Conservation (phyloP, 1,284 basidiomycete genomes). For the Pisolithus thermaeus region DNA sequence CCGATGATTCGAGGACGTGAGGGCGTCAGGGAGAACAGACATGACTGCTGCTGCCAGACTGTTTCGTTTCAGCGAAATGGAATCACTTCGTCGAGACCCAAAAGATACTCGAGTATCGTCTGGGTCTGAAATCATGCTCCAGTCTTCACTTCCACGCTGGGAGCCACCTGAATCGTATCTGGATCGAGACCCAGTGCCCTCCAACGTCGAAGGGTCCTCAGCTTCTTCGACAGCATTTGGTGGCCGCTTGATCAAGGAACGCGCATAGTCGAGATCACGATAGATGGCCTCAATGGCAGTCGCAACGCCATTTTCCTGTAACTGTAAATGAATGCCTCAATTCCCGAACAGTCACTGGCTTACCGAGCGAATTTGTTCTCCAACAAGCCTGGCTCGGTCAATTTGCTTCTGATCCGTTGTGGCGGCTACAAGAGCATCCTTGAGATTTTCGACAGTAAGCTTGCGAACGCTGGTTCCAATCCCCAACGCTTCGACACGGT, state of each 20-base stretch:
- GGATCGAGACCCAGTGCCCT: slow-evolving; percentile 41
- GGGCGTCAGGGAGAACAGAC: slow-evolving; percentile 53
- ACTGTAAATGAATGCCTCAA: slow-evolving; percentile 9
- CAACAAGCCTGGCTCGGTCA: slow-evolving; percentile 74
- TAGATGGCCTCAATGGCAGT: slow-evolving; percentile 90
- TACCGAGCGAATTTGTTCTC: slow-evolving; percentile 80
- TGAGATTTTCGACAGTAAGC: slow-evolving; percentile 72
- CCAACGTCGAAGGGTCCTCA: slow-evolving; percentile 39
- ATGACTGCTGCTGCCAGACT: slow-evolving; percentile 56
- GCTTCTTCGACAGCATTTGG: slow-evolving; percentile 32
- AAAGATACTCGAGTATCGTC: slow-evolving; percentile 53
- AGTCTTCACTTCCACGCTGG: slow-evolving; percentile 61
- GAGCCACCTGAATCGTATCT: slow-evolving; percentile 56
- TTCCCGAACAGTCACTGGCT: slow-evolving; percentile 18
- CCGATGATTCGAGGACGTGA: slow-evolving; percentile 39
- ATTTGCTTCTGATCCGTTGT: slow-evolving; percentile 89
- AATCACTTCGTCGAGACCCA: slow-evolving; percentile 37
- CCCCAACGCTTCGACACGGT: slow-evolving; percentile 89
- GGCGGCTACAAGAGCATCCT: slow-evolving; percentile 73
- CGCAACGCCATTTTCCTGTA: slow-evolving; percentile 82
- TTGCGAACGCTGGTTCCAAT: slow-evolving; percentile 84
- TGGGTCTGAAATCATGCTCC: slow-evolving; percentile 76
- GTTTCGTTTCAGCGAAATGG: slow-evolving; percentile 43
- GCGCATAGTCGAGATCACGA: slow-evolving; percentile 85
- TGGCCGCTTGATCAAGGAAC: slow-evolving; percentile 67